Conservation (phyloP, 1,284 basidiomycete species). For the Crucibulum parvulum region DNA sequence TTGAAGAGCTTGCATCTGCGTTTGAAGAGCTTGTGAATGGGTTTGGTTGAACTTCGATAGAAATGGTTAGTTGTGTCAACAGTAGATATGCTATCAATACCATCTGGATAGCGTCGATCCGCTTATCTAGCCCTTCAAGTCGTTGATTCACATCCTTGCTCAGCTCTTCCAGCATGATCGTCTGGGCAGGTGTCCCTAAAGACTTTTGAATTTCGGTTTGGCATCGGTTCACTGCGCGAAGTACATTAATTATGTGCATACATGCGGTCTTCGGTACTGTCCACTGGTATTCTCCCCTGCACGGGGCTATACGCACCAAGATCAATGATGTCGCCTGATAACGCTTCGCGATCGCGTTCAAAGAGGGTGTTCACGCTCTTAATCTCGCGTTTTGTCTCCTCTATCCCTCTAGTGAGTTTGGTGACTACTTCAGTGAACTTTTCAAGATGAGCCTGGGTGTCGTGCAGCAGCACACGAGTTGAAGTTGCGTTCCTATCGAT, state of each 20-base stretch:
- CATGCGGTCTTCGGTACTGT: too few relatives aligned
- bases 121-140: slow-evolving; percentile 57
- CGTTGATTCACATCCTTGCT: slow-evolving; percentile 44
- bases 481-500: slow-evolving; percentile 69
- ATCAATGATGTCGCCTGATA: slow-evolving; percentile 51
- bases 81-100: slow-evolving; percentile 32
- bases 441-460: slow-evolving; percentile 70
- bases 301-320: slow-evolving; percentile 41
- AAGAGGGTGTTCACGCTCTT: slow-evolving; percentile 50
- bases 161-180: slow-evolving; percentile 44
- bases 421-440: slow-evolving; percentile 60
- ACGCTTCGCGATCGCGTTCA: slow-evolving; percentile 49
- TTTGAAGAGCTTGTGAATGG: slow-evolving; percentile 52
- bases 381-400: slow-evolving; percentile 49
- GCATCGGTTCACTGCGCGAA: slow-evolving; percentile 56
- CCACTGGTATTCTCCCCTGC: too few relatives aligned
- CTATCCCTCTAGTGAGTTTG: slow-evolving; percentile 46
- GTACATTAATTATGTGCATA: too few relatives aligned
- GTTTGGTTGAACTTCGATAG: slow-evolving; percentile 48
- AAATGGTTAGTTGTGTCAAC: background rate
- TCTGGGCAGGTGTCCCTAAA: slow-evolving; percentile 63
- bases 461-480: slow-evolving; percentile 70
- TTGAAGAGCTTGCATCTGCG: slow-evolving; percentile 60
- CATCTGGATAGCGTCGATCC: slow-evolving; percentile 61
- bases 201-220: slow-evolving; percentile 65